These are phyloP conservation scores for Ceratobasidium sp. DNA, from an alignment of 1,284 basidiomycete species.

Conservation along the genomic window DNA sequence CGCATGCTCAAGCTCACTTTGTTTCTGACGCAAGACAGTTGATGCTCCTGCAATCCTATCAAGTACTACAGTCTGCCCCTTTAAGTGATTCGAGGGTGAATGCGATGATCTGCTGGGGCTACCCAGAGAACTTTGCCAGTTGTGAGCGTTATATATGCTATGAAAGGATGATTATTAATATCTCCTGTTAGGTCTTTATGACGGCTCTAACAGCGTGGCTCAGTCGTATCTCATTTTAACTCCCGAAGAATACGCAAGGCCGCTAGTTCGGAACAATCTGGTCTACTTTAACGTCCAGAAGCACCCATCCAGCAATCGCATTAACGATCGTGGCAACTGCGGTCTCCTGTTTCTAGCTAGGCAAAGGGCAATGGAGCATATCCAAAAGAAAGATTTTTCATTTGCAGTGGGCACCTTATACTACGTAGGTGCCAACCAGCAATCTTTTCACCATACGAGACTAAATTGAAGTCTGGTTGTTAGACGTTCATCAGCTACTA, in stretches of 20 bases:
- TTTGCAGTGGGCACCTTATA: background rate
- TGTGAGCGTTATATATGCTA: background rate
- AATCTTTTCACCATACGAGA: too few relatives aligned
- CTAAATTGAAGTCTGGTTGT: too few relatives aligned
- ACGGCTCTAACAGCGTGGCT: background rate
- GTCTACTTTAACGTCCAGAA: background rate
- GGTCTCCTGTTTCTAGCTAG: background rate
- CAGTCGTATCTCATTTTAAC: background rate
- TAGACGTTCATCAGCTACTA: conserved; percentile 1
- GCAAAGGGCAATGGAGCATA: background rate
- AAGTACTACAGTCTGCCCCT: background rate
- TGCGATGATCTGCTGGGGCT: background rate
- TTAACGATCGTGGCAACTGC: background rate
- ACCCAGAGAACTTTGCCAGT: background rate
- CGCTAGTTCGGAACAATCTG: background rate
- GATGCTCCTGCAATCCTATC: background rate
- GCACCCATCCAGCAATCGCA: background rate
- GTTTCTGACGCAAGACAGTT: background rate
- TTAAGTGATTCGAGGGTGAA: background rate
- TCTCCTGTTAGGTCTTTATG: background rate
- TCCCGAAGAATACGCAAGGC: background rate
- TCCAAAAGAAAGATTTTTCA: background rate
- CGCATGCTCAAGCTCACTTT: background rate
- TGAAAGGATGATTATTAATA: background rate
- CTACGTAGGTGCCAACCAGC: background rate